phyloP scores from a whole-genome alignment of 192 early-diverging fungal species.

The Coemansia umbellata region DNA sequence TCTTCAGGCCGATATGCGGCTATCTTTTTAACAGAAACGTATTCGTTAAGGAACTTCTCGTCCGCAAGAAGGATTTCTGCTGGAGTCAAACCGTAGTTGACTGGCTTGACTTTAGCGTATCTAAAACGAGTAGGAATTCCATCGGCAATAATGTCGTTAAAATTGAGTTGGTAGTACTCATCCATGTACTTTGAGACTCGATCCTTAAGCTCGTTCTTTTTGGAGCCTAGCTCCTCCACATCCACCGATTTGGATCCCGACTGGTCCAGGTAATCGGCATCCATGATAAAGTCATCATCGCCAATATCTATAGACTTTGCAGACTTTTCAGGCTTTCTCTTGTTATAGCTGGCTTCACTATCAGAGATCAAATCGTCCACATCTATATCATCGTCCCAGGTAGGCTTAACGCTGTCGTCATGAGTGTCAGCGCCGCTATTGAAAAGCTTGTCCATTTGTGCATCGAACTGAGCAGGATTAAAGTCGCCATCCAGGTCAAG shows the following conservation, averaged over 20 bases:
- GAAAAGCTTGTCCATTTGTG: conserved; percentile 80
- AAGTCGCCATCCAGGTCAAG: conserved; percentile 90
- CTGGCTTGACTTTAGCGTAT: conserved; percentile 79
- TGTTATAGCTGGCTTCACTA: conserved; percentile 28
- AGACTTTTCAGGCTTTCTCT: conserved; percentile 37
- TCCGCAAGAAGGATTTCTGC: conserved; percentile 90
- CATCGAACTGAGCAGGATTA: conserved; percentile 81
- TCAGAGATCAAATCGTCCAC: conserved; percentile 60
- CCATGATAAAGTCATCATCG: conserved; percentile 85
- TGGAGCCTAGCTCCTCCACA: conserved; percentile 3
- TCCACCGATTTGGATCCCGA: conserved; percentile 35
- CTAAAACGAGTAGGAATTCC: conserved; percentile 87
- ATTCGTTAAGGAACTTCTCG: conserved; percentile 80
- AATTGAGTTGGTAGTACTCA: conserved; percentile 87
- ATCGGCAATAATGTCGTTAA: conserved; percentile 83
- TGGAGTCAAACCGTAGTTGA: conserved; percentile 72
- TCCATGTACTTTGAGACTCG: conserved; percentile 74
- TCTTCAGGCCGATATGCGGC: conserved; percentile 73
- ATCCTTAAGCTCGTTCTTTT: conserved; percentile 35
- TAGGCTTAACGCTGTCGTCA: conserved; percentile 71
- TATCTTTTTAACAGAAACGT: conserved; percentile 79
- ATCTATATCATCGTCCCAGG: conserved; percentile 84
- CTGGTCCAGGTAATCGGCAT: conserved; percentile 82
- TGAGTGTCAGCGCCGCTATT: conserved; percentile 7
- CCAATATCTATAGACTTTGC: conserved; percentile 7